These are phyloP conservation scores for Cadophora gregata DNA, from an alignment of 2,329 filamentous ascomycete species.

Conservation along the genomic window DNA sequence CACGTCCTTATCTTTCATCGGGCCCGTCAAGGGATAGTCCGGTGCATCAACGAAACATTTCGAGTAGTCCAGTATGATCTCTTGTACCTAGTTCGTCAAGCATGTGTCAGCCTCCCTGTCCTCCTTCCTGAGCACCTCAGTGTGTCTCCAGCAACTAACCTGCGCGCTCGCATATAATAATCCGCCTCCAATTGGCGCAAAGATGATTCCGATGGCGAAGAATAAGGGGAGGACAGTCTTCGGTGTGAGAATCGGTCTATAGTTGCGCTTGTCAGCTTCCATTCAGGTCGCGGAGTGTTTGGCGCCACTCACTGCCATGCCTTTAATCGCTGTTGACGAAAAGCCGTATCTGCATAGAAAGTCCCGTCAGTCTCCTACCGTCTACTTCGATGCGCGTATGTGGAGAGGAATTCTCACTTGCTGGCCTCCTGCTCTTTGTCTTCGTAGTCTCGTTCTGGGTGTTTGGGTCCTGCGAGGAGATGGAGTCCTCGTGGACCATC, in stretches of 20 bases:
- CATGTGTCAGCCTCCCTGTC: constrained; percentile 26
- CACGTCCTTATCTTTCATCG: constrained; percentile 64
- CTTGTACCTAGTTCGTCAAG: constrained; percentile 72
- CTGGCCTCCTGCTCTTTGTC: constrained; percentile 89
- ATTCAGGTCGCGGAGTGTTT: constrained; percentile 13
- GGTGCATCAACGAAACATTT: constrained; percentile 68
- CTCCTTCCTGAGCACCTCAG: background rate
- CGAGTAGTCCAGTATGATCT: constrained; percentile 90
- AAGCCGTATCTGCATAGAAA: constrained; percentile 78
- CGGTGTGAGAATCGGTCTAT: constrained; percentile 89
- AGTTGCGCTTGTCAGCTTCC: constrained; percentile 34
- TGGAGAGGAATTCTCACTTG: constrained; percentile 64
- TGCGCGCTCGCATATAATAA: constrained; percentile 84
- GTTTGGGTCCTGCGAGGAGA: constrained; percentile 59
- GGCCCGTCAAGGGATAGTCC: constrained; percentile 46
- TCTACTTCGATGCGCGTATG: constrained; percentile 18
- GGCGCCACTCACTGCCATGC: constrained; percentile 84
- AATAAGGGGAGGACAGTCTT: constrained; percentile 93
- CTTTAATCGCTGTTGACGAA: constrained; percentile 94
- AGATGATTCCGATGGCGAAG: constrained; percentile 88
- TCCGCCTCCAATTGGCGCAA: constrained; percentile 88
- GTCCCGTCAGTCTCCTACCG: constrained; percentile 33
- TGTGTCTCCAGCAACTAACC: constrained; percentile 53
- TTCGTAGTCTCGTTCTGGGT: constrained; percentile 69
- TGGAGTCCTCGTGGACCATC: constrained; percentile 52